Conservation (phyloP, 345 rosid genomes). For the Populus euphratica region DNA sequence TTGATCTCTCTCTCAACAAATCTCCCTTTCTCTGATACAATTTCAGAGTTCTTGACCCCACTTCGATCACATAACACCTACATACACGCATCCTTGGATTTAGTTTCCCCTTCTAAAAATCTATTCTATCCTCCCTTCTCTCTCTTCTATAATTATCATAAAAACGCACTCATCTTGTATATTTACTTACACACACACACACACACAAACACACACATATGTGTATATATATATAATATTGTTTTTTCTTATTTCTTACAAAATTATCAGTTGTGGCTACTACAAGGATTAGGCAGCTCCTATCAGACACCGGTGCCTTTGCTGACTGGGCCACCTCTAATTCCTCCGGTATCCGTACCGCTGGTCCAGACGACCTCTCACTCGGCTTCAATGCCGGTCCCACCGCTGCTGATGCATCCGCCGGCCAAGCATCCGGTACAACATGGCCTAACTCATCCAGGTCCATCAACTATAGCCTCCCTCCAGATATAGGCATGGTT, state of each 20-base stretch:
- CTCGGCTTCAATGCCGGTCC: constrained; percentile 96
- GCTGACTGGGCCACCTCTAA: constrained; percentile 79
- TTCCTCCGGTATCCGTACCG: constrained; percentile 51
- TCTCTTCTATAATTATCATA: constrained; percentile 14
- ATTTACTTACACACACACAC: not conserved
- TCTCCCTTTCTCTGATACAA: constrained; percentile 23
- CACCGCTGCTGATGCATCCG: constrained; percentile 31
- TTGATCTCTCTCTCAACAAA: constrained; percentile 7
- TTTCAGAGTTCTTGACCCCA: constrained; percentile 35
- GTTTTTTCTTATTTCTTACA: not conserved
- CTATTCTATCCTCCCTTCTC: not conserved
- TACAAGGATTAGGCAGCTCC: constrained; percentile 66
- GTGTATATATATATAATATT: not conserved
- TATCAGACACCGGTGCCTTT: constrained; percentile 88
- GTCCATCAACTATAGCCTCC: constrained; percentile 50
- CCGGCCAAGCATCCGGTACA: constrained; percentile 30
- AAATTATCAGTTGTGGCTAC: constrained; percentile 77
- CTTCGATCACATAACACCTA: constrained; percentile 34
- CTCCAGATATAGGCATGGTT: constrained; percentile 81
- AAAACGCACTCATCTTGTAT: not conserved
- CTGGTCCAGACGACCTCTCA: constrained; percentile 74
- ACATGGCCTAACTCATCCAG: constrained; percentile 52
- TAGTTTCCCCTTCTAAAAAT: not conserved
- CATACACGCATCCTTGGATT: constrained; percentile 31
- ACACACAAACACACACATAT: not conserved